A percentile compares a stretch with the other conserved stretches of the same genome.
These are phyloP conservation scores for Fusarium veterinarium DNA, from an alignment of 2,329 filamentous ascomycete genomes.

Conservation along the genomic window DNA sequence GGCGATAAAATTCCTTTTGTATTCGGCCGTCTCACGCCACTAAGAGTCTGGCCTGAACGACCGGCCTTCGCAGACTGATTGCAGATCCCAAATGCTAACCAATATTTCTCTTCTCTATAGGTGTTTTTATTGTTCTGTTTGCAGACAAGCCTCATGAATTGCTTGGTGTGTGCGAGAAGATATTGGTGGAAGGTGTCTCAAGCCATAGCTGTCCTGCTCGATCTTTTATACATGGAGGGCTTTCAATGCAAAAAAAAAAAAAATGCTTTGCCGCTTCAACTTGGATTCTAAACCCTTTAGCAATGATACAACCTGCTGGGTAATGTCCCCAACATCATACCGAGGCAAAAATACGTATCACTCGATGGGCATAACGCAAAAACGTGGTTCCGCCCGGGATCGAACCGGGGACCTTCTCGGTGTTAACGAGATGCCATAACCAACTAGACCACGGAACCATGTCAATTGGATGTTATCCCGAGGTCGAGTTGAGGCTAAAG, in stretches of 20 bases:
- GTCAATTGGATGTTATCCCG: fast-evolving
- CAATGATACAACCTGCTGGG: fast-evolving
- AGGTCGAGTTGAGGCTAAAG: fast-evolving
- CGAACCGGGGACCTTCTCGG: conserved; percentile 33
- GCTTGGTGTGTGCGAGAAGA: neutral
- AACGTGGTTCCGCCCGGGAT: conserved; percentile 27
- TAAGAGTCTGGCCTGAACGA: neutral
- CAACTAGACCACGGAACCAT: conserved; percentile 31
- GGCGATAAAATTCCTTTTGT: neutral
- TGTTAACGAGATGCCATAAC: conserved; percentile 35
- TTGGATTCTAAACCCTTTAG: fast-evolving
- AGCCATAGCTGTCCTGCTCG: neutral
- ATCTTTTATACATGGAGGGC: neutral
- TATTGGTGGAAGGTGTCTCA: neutral
- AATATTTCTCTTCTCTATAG: too few species aligned
- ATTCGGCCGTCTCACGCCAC: neutral
- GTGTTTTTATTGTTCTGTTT: neutral
- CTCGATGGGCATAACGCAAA: neutral
- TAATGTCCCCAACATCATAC: neutral
- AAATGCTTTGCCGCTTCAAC: neutral
- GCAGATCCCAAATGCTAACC: neutral
- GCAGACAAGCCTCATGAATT: neutral
- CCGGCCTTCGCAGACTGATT: neutral
- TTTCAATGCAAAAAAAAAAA: neutral
- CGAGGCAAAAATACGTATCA: fast-evolving